phyloP scores from a whole-genome alignment of 345 rosid species.

The Eutrema yunnanense region DNA sequence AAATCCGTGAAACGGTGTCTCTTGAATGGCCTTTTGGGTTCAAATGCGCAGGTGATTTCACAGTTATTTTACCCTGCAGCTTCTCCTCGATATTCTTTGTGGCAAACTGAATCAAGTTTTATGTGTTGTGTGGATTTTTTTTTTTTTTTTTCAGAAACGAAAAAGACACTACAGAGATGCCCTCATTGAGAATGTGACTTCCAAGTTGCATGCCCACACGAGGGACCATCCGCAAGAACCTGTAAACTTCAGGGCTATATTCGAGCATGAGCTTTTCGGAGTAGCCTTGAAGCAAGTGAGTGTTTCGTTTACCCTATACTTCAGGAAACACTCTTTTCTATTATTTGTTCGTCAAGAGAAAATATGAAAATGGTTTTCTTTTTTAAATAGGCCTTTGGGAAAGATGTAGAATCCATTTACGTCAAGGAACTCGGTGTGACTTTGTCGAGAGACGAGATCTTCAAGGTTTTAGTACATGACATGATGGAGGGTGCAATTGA shows the following conservation, averaged over 20 bases:
- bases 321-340: not conserved
- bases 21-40: constrained; percentile 50
- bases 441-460: constrained; percentile 52
- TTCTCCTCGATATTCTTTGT: not conserved
- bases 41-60: constrained; percentile 66
- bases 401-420: constrained; percentile 53
- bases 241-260: constrained; percentile 67
- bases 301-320: not conserved
- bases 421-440: constrained; percentile 58
- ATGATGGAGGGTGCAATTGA: constrained; percentile 80
- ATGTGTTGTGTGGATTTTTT: not conserved
- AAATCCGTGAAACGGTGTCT: constrained; percentile 52
- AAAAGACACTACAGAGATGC: constrained; percentile 51
- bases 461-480: constrained; percentile 50
- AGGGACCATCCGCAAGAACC: constrained; percentile 35
- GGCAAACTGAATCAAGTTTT: not conserved
- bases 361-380: not conserved
- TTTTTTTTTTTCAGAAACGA: constrained; percentile 38
- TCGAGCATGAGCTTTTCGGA: constrained; percentile 69
- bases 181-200: constrained; percentile 47
- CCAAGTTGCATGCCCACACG: constrained; percentile 35
- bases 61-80: not conserved
- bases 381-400: constrained; percentile 54
- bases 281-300: constrained; percentile 68
- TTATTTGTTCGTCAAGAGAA: not conserved